A percentile compares a stretch with the other conserved stretches of the same genome.
phyloP scores from a whole-genome alignment of 176 grass and related monocot genomes.

The Zea mays region DNA sequence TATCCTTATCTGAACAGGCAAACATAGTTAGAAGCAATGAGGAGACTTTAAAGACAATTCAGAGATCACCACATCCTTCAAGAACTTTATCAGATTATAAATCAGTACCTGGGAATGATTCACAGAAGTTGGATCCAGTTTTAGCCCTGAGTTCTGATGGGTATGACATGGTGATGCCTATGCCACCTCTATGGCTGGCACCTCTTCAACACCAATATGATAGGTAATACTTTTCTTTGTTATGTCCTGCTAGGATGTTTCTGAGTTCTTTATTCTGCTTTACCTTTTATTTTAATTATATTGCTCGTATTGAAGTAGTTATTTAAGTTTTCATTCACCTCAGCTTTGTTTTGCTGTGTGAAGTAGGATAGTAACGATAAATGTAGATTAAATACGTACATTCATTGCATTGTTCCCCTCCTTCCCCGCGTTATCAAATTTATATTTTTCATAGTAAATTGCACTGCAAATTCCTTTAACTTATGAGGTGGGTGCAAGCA shows the following conservation, averaged over 20 bases:
- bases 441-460: not conserved
- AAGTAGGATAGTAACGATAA: not conserved
- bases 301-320: not conserved
- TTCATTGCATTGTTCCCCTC: not conserved
- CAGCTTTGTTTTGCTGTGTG: not conserved
- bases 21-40: slow-evolving; percentile 72
- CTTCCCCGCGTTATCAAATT: not conserved
- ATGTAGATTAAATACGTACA: not conserved
- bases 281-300: slow-evolving; percentile 9
- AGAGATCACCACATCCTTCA: slow-evolving; percentile 38
- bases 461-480: not conserved
- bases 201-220: slow-evolving; percentile 54
- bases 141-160: slow-evolving; percentile 39
- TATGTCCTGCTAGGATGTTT: not conserved
- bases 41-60: slow-evolving; percentile 52
- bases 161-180: slow-evolving; percentile 61
- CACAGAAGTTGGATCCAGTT: slow-evolving; percentile 33
- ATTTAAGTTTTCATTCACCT: not conserved
- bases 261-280: not conserved
- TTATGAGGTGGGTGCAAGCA: not conserved
- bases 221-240: slow-evolving; percentile 53
- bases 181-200: slow-evolving; percentile 71
- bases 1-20: slow-evolving; percentile 37
- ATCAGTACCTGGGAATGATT: slow-evolving; percentile 17
- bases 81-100: slow-evolving; percentile 34